Conservation (phyloP, 768 basidiomycete species). For the Pholiota molesta region DNA sequence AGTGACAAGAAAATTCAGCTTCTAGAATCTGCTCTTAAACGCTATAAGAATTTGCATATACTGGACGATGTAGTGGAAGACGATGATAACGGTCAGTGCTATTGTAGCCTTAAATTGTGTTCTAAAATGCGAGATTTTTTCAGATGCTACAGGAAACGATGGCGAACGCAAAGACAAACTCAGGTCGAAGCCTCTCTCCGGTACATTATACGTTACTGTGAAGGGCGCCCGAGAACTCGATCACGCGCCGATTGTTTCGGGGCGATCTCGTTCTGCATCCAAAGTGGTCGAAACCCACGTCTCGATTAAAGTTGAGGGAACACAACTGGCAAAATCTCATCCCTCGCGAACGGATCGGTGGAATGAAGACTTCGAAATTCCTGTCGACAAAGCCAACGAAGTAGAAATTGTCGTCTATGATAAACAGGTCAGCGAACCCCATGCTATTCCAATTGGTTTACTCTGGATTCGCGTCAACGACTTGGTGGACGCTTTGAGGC, state of each 20-base stretch:
- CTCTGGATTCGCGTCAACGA: conserved; percentile 95
- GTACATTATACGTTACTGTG: conserved; percentile 86
- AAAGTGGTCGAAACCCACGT: conserved; percentile 87
- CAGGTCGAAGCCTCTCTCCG: conserved; percentile 91
- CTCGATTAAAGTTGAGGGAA: conserved; percentile 95
- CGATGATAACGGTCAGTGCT: conserved; percentile 66
- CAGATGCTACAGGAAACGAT: conserved; percentile 60
- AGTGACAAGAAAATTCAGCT: conserved; percentile 97
- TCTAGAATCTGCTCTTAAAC: conserved; percentile 86
- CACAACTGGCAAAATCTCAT: conserved; percentile 88
- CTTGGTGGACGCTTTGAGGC: conserved; percentile 88
- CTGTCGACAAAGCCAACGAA: conserved; percentile 98
- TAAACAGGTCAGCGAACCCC: conserved; percentile 78
- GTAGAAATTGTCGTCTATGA: conserved; percentile 97
- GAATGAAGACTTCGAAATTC: conserved; percentile 97
- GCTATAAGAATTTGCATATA: conserved; percentile 95
- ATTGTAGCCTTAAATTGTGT: conserved; percentile 6
- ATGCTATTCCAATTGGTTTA: conserved; percentile 90
- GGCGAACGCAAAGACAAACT: conserved; percentile 92
- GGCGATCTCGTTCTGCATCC: conserved; percentile 72
- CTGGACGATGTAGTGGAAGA: conserved; percentile 90
- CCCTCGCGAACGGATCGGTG: conserved; percentile 94
- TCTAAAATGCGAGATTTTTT: conserved; percentile 7
- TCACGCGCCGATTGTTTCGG: conserved; percentile 78
- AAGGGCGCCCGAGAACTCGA: conserved; percentile 93